A percentile compares a stretch with the other conserved stretches of the same genome.
These are phyloP conservation scores for Cladochytrium tenue DNA, from an alignment of 371 early-diverging fungal genomes.

Conservation along the genomic window DNA sequence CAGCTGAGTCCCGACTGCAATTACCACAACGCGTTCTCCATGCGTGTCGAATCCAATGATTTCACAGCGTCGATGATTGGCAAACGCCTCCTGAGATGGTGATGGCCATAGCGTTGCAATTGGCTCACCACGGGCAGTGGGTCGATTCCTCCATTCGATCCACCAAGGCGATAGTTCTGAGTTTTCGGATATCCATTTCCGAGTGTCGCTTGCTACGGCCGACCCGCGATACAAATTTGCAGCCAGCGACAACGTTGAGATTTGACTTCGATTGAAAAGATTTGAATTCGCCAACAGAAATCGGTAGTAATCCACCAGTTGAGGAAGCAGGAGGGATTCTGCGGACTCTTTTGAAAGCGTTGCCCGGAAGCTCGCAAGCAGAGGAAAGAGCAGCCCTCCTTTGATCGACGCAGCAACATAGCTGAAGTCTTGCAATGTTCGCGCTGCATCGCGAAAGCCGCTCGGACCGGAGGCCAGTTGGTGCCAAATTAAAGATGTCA, in stretches of 20 bases:
- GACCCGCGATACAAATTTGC: constrained; percentile 28
- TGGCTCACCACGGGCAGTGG: constrained; percentile 29
- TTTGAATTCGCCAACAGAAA: constrained; percentile 21
- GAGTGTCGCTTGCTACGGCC: constrained; percentile 25
- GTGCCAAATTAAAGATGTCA: constrained; percentile 27
- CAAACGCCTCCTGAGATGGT: constrained; percentile 11
- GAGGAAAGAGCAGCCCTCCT: constrained; percentile 25
- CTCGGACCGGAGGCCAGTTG: constrained; percentile 18
- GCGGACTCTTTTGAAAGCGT: constrained; percentile 20
- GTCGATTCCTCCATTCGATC: constrained; percentile 31
- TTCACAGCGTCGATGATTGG: constrained; percentile 9
- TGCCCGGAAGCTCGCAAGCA: constrained; percentile 23
- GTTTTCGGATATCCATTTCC: constrained; percentile 22
- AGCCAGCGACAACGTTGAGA: constrained; percentile 24
- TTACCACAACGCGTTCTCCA: constrained; percentile 22
- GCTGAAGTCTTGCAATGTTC: constrained; percentile 26
- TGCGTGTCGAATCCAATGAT: constrained; percentile 30
- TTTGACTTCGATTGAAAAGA: constrained; percentile 5
- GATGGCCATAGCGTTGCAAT: constrained; percentile 27
- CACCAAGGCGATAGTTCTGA: constrained; percentile 19
- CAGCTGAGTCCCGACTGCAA: constrained; percentile 20
- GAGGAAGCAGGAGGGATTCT: constrained; percentile 15
- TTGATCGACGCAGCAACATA: constrained; percentile 22
- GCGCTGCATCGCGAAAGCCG: constrained; percentile 22
- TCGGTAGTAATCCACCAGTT: constrained; percentile 29